phyloP scores from a whole-genome alignment of 202 grass and related monocot species.

The Eragrostis tef region DNA sequence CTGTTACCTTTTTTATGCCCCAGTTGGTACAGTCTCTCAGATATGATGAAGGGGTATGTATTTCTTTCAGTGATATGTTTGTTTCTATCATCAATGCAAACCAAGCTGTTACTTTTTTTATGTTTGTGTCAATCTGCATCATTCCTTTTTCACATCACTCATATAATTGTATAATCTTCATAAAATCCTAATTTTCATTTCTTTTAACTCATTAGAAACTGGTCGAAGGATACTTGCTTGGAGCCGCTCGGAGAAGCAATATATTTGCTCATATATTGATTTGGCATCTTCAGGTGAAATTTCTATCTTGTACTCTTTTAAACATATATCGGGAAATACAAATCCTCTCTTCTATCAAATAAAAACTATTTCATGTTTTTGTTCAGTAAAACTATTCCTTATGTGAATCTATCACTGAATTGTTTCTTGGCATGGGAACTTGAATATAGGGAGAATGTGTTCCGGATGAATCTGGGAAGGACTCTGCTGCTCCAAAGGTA shows the following conservation, averaged over 20 bases:
- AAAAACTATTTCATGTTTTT: slow-evolving; percentile 27
- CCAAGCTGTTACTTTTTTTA: neutral
- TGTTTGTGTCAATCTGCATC: slow-evolving; percentile 29
- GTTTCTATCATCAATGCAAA: slow-evolving; percentile 29
- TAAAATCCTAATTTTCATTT: slow-evolving; percentile 36
- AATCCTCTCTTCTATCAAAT: slow-evolving; percentile 17
- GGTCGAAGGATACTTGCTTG: slow-evolving; percentile 98
- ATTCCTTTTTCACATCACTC: slow-evolving; percentile 30
- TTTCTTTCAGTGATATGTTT: slow-evolving; percentile 39
- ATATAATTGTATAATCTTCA: slow-evolving; percentile 24
- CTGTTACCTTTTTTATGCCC: slow-evolving; percentile 99
- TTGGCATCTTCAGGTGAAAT: slow-evolving; percentile 94
- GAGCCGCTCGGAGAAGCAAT: slow-evolving; percentile 93
- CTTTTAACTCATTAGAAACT: slow-evolving; percentile 70
- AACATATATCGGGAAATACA: neutral
- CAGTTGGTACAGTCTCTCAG: slow-evolving; percentile 97
- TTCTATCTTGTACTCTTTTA: slow-evolving; percentile 42
- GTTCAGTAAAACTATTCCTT: slow-evolving; percentile 35
- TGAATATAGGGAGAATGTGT: slow-evolving; percentile 74
- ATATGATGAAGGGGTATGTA: slow-evolving; percentile 92
- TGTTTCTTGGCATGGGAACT: slow-evolving; percentile 37
- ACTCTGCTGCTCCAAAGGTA: slow-evolving; percentile 71
- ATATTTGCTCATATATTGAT: slow-evolving; percentile 99
- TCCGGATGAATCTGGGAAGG: slow-evolving; percentile 72
- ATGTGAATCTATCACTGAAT: slow-evolving; percentile 28